phyloP scores from a whole-genome alignment of 2,329 filamentous ascomycete genomes.

The Alternaria rosae region DNA sequence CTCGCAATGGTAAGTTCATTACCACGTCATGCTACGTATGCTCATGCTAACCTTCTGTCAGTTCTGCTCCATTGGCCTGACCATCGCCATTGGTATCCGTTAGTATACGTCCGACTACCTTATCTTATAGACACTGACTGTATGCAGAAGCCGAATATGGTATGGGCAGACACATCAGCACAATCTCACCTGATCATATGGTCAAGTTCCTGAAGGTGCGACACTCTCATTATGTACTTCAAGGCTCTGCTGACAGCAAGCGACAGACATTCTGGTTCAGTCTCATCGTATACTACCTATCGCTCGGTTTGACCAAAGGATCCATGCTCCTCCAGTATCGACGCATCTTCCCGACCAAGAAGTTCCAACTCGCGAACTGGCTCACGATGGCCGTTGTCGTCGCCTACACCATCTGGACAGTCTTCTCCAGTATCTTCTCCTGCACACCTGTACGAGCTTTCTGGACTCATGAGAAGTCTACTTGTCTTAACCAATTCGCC shows the following conservation, averaged over 20 bases:
- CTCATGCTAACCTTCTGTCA: neutral
- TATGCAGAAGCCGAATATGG: constrained; percentile 38
- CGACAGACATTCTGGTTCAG: constrained; percentile 42
- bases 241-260: neutral
- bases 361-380: constrained; percentile 36
- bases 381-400: constrained; percentile 34
- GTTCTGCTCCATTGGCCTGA: constrained; percentile 37
- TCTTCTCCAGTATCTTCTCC: constrained; percentile 43
- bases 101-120: constrained; percentile 5
- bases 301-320: constrained; percentile 42
- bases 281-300: constrained; percentile 44
- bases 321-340: constrained; percentile 46
- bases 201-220: constrained; percentile 35
- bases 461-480: constrained; percentile 41
- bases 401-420: constrained; percentile 40
- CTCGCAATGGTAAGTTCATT: constrained; percentile 32
- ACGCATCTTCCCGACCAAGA: constrained; percentile 40
- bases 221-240: neutral
- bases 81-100: constrained; percentile 40
- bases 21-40: neutral
- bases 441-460: constrained; percentile 44
- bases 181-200: constrained; percentile 23
- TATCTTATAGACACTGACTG: constrained; percentile 14
- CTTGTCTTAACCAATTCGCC: constrained; percentile 41
- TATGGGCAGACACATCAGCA: constrained; percentile 36